A percentile compares a stretch with the other conserved stretches of the same genome.
Evolutionary conservation across 768 basidiomycete species (phyloP).

Genomic region (Kwoniella sp.): DNA sequence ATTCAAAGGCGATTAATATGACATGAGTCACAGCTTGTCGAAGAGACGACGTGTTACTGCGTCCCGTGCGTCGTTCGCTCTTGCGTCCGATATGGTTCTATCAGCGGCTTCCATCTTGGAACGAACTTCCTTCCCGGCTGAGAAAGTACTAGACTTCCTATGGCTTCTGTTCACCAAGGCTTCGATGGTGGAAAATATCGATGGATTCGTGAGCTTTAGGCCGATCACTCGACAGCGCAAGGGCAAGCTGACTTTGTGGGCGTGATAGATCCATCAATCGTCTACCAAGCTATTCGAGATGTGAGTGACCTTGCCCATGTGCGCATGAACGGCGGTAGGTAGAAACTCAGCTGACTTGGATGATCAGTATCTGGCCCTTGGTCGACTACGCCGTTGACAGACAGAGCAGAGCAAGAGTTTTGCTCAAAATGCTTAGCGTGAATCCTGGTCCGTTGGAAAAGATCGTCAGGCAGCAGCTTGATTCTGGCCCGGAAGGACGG

Average conservation of each 20-base stretch:
- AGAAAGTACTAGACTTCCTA: constrained; percentile 37
- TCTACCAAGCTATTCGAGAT: constrained; percentile 20
- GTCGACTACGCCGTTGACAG: constrained; percentile 22
- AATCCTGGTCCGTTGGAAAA: constrained; percentile 29
- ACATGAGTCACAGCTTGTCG: constrained; percentile 17
- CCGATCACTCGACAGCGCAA: background rate
- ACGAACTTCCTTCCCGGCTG: constrained; percentile 5
- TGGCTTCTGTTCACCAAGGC: constrained; percentile 41
- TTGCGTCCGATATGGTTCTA: constrained; percentile 26
- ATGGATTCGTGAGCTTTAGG: constrained; percentile 36
- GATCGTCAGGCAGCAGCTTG: constrained; percentile 19
- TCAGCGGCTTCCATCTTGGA: constrained; percentile 20
- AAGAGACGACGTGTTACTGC: constrained; percentile 19
- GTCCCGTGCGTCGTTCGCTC: background rate
- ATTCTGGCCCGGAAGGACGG: constrained; percentile 12
- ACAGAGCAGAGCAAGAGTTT: constrained; percentile 18
- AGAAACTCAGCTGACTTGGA: too few relatives aligned
- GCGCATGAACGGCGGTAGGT: too few relatives aligned
- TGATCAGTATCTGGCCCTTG: constrained; percentile 29
- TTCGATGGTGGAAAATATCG: constrained; percentile 23
- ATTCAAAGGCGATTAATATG: background rate
- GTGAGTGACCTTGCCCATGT: too few relatives aligned
- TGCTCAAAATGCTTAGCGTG: constrained; percentile 29
- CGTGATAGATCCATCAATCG: constrained; percentile 15
- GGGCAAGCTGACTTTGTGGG: background rate